Evolutionary conservation across 2,329 filamentous ascomycete species (phyloP), one percentile per base, ranked within the genome.

Genomic region (Blumeria hordei): DNA sequence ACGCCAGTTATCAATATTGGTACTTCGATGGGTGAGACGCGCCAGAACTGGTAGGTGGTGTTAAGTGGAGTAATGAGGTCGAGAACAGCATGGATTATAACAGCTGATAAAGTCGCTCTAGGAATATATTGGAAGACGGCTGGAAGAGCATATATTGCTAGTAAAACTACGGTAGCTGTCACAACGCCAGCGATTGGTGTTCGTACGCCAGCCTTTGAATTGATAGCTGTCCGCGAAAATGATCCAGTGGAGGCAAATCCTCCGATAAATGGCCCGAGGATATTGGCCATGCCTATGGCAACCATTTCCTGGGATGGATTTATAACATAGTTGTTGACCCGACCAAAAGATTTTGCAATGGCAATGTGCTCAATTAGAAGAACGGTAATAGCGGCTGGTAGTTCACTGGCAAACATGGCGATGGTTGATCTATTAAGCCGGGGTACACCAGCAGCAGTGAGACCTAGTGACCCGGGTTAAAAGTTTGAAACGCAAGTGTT

Each of bases 291-390:
- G 58, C 90, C 90, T 60, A 96, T 94, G 21, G 87, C 90, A 50
- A 98, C 85, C 69, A 98, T 77, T 67, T 98, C 90, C 67, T 98
- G 90, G 0, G 90, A 95, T 0, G 92, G 88, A 62, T 95, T 81
- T 65, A 98, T 95, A 14, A 79, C 82, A 69, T 98, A 98, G 70
- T 94, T 94, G 72, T 95, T 96, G 62, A 95, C 78, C 57, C 90
- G 78, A 9, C 92, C 92, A 61, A 98, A 96, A 0, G 90, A 95
- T 67, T 96, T 98, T 16, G 88, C 87, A 59, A 96, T 95, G 51
- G 90, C 88, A 62, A 96, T 94, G 66, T 96, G 90, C 68, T 96
- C 92, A 58, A 96, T 93, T 37, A 96, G 74, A 56, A 96, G 74
- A n/a, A 98, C 88, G 60, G 96, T 94, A 54, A 95, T 81, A 0